Base-by-base conservation (phyloP, 1,284 basidiomycete species). In the Amylostereum chailletii region DNA sequence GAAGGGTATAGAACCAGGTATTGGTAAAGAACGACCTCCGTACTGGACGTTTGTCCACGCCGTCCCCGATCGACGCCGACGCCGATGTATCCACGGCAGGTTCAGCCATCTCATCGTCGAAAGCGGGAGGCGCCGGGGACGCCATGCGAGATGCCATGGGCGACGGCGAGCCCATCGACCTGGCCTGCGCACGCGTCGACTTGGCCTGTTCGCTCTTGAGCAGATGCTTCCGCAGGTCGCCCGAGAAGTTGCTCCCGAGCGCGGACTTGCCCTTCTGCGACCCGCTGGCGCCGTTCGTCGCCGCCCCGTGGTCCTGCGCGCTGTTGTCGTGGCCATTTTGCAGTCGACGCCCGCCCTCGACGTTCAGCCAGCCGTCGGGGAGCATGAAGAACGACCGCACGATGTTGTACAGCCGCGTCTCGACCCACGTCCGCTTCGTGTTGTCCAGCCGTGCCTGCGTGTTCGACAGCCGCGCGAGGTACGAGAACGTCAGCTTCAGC, bases 401-500 rank as follows among this genome's bases (percentile, higher is more conserved):
- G 57, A 96, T 90, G 37, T 82, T 76, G 41, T 92, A 77, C 47
- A 98, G 66, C 67, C 95, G 91, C 0, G 74, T 74, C 65, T 98
- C 94, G 45, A 97, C 86, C 56, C 85, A 77, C 62, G 81, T 84
- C 60, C 90, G 74, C 58, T 97, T 93, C 7, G 72, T 69, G 29
- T 78, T 72, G 43, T 78, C 76, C 49, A 94, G 79, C 62, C 86
- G 83, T 11, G 77, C 81, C 57, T 83, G 85, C 42, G 87, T 86
- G 34, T 93, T 86, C 64, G 98, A 93, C 57, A 98, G 72, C 33
- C 94, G 86, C 64, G 98, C 94, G 58, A 98, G 72, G 66, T 91
- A 91, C n/a, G 88, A 89, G 60, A 96, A 80, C 34, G 87, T 80
- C 54, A 98, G 77, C 73, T 95, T 95, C 62, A 95, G 68, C 11